phyloP scores from a whole-genome alignment of 2,329 filamentous ascomycete genomes.

The Hymenoscyphus scutula region DNA sequence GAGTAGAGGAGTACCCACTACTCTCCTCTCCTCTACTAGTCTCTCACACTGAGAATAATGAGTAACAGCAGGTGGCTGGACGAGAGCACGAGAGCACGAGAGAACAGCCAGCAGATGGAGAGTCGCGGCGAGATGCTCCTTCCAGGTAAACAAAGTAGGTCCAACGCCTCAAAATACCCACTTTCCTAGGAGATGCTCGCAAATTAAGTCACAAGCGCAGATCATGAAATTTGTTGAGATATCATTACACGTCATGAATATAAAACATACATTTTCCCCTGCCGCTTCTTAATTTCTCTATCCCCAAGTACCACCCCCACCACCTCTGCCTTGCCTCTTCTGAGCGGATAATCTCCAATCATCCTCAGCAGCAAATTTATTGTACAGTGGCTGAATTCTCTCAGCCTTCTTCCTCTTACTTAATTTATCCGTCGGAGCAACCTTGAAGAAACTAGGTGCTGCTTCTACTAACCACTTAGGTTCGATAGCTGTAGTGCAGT shows the following conservation, averaged over 20 bases:
- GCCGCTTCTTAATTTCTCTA: constrained; percentile 36
- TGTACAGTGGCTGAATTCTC: constrained; percentile 91
- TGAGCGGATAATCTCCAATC: constrained; percentile 94
- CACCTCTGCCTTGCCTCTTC: constrained; percentile 77
- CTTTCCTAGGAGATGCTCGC: too few relatives aligned
- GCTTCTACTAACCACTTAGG: constrained; percentile 93
- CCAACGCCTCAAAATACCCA: too few relatives aligned
- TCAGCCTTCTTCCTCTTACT: constrained; percentile 93
- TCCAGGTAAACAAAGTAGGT: too few relatives aligned
- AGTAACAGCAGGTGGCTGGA: too few relatives aligned
- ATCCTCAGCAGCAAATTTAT: constrained; percentile 87
- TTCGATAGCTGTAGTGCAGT: constrained; percentile 87
- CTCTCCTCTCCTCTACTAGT: too few relatives aligned
- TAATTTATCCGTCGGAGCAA: constrained; percentile 80
- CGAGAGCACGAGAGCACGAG: too few relatives aligned
- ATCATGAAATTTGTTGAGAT: too few relatives aligned
- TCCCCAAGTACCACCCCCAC: constrained; percentile 92
- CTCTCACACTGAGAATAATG: too few relatives aligned
- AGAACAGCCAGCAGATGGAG: too few relatives aligned
- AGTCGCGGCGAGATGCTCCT: too few relatives aligned
- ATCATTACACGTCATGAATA: background rate
- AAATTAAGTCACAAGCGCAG: too few relatives aligned
- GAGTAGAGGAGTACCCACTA: too few relatives aligned
- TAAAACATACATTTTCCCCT: background rate
- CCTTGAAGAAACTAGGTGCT: constrained; percentile 98